phyloP scores from a whole-genome alignment of 2,329 filamentous ascomycete species.

The Juglanconis juglandina region DNA sequence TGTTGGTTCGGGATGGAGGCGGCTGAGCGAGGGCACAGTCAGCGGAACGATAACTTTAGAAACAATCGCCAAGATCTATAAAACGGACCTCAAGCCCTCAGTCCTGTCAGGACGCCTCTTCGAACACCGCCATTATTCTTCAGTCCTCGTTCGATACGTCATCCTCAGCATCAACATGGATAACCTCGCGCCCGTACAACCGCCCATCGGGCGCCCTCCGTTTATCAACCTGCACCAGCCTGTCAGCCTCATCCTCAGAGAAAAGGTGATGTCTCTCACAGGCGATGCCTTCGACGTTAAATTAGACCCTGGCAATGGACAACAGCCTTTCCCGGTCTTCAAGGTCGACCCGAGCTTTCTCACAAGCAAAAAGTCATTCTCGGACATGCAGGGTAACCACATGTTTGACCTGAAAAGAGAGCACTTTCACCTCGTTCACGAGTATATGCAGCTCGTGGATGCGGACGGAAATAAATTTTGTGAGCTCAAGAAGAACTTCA shows the following conservation, averaged over 20 bases:
- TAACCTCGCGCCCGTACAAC: slow-evolving; percentile 15
- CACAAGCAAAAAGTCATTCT: slow-evolving; percentile 53
- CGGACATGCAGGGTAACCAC: slow-evolving; percentile 49
- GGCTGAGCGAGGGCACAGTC: too few species aligned
- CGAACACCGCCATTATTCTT: background rate
- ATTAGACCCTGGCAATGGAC: slow-evolving; percentile 42
- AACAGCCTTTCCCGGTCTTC: slow-evolving; percentile 40
- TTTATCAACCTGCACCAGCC: slow-evolving; percentile 26
- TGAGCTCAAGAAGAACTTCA: slow-evolving; percentile 53
- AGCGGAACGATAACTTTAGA: too few species aligned
- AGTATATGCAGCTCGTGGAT: slow-evolving; percentile 49
- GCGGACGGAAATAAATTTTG: slow-evolving; percentile 45
- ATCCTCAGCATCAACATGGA: background rate
- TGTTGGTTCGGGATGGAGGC: too few species aligned
- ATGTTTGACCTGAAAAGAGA: slow-evolving; percentile 59
- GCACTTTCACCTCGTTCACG: slow-evolving; percentile 42
- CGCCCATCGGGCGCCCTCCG: slow-evolving; percentile 28
- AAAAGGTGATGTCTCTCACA: slow-evolving; percentile 59
- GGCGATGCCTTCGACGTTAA: slow-evolving; percentile 65
- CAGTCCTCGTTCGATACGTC: background rate
- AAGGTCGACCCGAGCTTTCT: slow-evolving; percentile 43
- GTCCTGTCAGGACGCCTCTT: background rate
- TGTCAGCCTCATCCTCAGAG: slow-evolving; percentile 55
- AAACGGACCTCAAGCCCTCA: too few species aligned
- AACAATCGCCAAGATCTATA: too few species aligned